Evolutionary conservation across 192 early-diverging fungal genomes (phyloP), one percentile per base, ranked within the genome.

Genomic region (Backusella morwellensis): DNA sequence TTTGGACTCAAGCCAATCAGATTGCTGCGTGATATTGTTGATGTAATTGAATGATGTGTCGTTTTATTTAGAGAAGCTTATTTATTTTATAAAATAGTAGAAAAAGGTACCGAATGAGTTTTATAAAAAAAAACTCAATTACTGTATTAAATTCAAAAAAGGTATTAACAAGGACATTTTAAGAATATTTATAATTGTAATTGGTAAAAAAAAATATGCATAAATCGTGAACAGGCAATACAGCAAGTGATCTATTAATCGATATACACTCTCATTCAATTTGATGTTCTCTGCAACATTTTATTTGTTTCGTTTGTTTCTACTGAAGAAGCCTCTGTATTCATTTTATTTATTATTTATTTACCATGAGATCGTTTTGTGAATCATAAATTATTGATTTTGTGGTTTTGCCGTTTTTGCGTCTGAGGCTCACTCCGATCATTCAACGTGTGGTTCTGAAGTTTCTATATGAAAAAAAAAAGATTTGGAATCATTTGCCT

Each of bases 361-460:
- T 63, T 29, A 14, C 56, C 56, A 63, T 29, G 23, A 29, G 56
- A 63, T 12, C 21, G 23, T 11, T 63, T 63, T 26, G 56, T 63
- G 23, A 63, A 26, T 63, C 26, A 29, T 2, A 63, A 29, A 29
- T 63, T 63, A 29, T 63, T 14, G 56, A 7, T 50, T 29, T 29
- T 63, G 56, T 29, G 23, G 23, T 14, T 56, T 50, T 50, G 47
- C 73, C 73, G 73, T 54, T 74, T 74, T 74, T 52, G 44, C 73
- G 73, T 59, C 34, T 36, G 34, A 35, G 32, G 50, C 6, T 21
- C 40, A 32, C 36, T 50, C 44, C 44, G 41, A 47, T 29, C 35
- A 14, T 15, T 44, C 6, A 35, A 36, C 12, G n/a, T 59, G 12
- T 38, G 54, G 50, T 63, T 63, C 56, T 63, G 56, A 63, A 63